A percentile compares a stretch with the other conserved stretches of the same genome.
Evolutionary conservation across 2,329 filamentous ascomycete genomes (phyloP).

Genomic region (Coniochaeta sp.): DNA sequence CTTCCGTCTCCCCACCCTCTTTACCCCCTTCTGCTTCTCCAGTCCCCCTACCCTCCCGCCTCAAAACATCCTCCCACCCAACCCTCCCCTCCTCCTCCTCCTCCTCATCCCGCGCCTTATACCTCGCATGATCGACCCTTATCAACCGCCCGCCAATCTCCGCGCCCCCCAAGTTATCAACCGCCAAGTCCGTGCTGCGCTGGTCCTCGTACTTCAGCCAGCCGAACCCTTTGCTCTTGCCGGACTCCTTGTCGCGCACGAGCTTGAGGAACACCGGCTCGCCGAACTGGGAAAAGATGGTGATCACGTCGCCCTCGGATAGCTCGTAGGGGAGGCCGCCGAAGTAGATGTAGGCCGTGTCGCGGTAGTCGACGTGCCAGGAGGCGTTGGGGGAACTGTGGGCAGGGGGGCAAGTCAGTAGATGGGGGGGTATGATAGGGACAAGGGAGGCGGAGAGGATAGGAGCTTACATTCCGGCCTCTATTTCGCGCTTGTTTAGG

Average conservation of each 20-base stretch:
- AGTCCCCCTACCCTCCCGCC: constrained; percentile 35
- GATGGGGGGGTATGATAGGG: neutral
- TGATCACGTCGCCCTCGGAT: constrained; percentile 90
- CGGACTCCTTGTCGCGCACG: constrained; percentile 89
- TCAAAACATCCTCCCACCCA: constrained; percentile 53
- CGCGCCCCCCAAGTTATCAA: constrained; percentile 89
- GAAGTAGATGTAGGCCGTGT: constrained; percentile 91
- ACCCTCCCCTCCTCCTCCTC: constrained; percentile 53
- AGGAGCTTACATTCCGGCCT: constrained; percentile 67
- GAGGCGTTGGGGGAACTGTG: constrained; percentile 76
- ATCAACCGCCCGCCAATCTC: constrained; percentile 74
- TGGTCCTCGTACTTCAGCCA: constrained; percentile 99
- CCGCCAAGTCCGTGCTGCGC: constrained; percentile 87
- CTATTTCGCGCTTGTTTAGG: constrained; percentile 91
- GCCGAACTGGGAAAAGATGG: constrained; percentile 95
- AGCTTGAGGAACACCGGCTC: constrained; percentile 92
- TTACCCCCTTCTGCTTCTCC: constrained; percentile 30
- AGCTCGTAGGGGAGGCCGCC: constrained; percentile 89
- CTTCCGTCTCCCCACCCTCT: constrained; percentile 38
- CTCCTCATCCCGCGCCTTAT: constrained; percentile 80
- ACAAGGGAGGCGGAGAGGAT: neutral
- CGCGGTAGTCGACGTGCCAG: constrained; percentile 96
- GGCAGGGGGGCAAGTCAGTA: constrained; percentile 14
- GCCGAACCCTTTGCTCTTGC: constrained; percentile 88
- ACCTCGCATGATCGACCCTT: constrained; percentile 86